These are phyloP conservation scores for Rutidosis leptorrhynchoides DNA, from an alignment of 129 eudicot species.

Conservation along the genomic window DNA sequence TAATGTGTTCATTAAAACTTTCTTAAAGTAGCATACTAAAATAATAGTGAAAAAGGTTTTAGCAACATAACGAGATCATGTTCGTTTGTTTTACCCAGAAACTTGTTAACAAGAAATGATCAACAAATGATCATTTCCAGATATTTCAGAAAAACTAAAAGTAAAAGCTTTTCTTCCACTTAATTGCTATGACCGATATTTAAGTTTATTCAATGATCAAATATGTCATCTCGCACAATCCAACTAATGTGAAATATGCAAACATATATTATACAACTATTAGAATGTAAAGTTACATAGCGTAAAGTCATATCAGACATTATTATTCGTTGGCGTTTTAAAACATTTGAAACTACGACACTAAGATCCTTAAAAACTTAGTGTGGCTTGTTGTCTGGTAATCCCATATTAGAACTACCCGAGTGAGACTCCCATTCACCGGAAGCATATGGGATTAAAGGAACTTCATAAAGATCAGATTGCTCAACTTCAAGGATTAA, in stretches of 20 bases:
- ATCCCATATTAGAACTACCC: no score
- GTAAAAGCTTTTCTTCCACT: background rate
- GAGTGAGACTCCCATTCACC: constrained; percentile 20
- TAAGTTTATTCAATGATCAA: no score
- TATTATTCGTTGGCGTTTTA: no score
- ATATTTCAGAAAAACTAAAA: background rate
- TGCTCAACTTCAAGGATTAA: constrained; percentile 12
- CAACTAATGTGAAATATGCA: no score
- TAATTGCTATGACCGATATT: background rate
- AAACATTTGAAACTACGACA: no score
- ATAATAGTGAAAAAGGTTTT: background rate
- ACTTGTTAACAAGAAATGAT: background rate
- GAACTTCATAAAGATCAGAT: constrained; percentile 33
- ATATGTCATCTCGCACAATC: no score
- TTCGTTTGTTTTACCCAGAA: background rate
- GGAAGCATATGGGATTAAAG: constrained; percentile 4
- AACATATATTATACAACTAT: no score
- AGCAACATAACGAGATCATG: background rate
- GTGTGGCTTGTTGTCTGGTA: background rate
- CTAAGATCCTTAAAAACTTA: background rate
- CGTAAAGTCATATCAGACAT: no score
- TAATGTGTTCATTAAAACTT: background rate
- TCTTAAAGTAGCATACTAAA: background rate
- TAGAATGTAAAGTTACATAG: no score
- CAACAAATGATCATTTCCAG: background rate